Evolutionary conservation across 2,329 filamentous ascomycete genomes (phyloP), one percentile per base, ranked within the genome.

Genomic region (Fusarium chuoi): DNA sequence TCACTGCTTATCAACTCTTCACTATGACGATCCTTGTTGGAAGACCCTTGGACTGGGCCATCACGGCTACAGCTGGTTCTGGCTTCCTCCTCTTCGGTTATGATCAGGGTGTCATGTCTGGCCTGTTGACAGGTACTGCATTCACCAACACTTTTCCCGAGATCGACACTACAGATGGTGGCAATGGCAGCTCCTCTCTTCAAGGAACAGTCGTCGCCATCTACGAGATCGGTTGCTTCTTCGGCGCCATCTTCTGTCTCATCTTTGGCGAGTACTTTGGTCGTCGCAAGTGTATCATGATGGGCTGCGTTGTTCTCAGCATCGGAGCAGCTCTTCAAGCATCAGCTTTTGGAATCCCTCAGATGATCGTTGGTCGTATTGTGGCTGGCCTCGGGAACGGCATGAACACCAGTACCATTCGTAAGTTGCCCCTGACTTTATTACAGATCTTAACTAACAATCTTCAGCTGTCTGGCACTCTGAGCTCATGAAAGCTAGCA

Each of bases 181-280:
- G 83, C 13, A 82, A 79, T 39, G 83, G 84, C 4, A 85, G 83
- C 57, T 81, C 84, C 6, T 84, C 83, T 11, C 74, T 86, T 13
- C 84, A 86, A 72, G 84, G 84, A 26, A 84, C 83, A 35, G 84
- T 85, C 3, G 83, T 84, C 26, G 83, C 84, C 30, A 84, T 85
- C n/a, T 86, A 86, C 64, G 84, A 86, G 67, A 80, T 86, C 28
- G 87, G 86, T 4, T 87, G 85, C 69, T 86, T 86, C 75, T 79
- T 86, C 22, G 84, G 85, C 39, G 82, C 86, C 48, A 81, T 87
- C 61, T 79, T 83, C 61, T 80, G 78, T 35, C 76, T 80, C 61
- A 77, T 76, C 65, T 82, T 83, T 12, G 85, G 86, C 15, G 86
- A 87, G 70, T 79, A 74, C 30, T 75, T 87, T 17, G 86, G 86